Conservation (phyloP, 192 early-diverging fungal species). For the Allomyces macrogynus region DNA sequence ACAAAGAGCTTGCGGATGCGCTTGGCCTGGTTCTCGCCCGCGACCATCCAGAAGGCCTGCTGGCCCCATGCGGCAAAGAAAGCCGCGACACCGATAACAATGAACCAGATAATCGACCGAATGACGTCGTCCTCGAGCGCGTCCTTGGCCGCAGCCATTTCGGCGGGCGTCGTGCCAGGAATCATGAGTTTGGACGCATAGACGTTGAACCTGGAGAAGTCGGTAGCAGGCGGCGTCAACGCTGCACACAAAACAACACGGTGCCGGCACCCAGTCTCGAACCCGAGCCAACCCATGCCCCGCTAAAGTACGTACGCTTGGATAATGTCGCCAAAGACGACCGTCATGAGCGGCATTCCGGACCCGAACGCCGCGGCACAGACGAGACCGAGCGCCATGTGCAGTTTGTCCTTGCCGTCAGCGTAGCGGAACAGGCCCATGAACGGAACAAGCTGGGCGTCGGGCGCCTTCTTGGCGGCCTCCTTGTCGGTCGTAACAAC, state of each 20-base stretch:
- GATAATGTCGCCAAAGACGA: slow-evolving; percentile 21
- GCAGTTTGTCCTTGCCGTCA: slow-evolving; percentile 25
- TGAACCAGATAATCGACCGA: slow-evolving; percentile 19
- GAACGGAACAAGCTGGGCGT: slow-evolving; percentile 26
- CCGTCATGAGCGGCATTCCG: slow-evolving; percentile 22
- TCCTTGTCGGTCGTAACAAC: background rate
- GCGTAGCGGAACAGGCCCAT: slow-evolving; percentile 50
- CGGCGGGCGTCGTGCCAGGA: slow-evolving; percentile 7
- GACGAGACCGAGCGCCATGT: slow-evolving; percentile 20
- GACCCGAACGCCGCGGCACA: slow-evolving; percentile 8
- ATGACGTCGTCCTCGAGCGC: slow-evolving; percentile 4
- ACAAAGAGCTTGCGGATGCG: slow-evolving; percentile 59
- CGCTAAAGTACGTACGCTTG: slow-evolving; percentile 16
- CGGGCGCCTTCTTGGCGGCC: slow-evolving; percentile 14
- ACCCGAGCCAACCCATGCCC: slow-evolving; percentile 8
- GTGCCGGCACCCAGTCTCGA: slow-evolving; percentile 7
- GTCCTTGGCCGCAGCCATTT: slow-evolving; percentile 2
- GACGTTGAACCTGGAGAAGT: slow-evolving; percentile 10
- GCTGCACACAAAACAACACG: background rate
- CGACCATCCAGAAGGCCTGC: slow-evolving; percentile 28
- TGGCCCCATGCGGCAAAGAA: slow-evolving; percentile 34
- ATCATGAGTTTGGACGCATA: slow-evolving; percentile 9
- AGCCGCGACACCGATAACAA: slow-evolving; percentile 33
- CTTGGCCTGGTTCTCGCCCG: slow-evolving; percentile 39
- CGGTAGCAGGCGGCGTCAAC: slow-evolving; percentile 11